A percentile compares a stretch with the other conserved stretches of the same genome.
Evolutionary conservation across 2,329 filamentous ascomycete genomes (phyloP).

Genomic region (Aspergillus brasiliensis): DNA sequence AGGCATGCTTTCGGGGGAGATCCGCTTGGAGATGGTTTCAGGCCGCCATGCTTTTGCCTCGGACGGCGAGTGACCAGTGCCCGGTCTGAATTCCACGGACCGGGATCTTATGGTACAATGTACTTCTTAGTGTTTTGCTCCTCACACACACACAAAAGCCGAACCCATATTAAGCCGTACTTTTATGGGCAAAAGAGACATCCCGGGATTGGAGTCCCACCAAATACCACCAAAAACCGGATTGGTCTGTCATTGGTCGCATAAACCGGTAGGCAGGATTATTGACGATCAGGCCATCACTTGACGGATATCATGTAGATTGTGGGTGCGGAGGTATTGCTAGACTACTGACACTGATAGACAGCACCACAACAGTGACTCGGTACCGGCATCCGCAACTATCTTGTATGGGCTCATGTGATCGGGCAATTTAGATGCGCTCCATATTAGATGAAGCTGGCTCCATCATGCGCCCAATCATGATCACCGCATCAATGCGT

Average conservation of each 20-base stretch:
- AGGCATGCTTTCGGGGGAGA: not conserved
- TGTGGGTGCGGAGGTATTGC: not conserved
- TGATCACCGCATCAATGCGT: not conserved
- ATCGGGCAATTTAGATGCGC: not conserved
- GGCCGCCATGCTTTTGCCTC: not conserved
- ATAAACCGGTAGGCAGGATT: not conserved
- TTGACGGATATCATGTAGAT: not conserved
- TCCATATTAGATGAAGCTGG: not conserved
- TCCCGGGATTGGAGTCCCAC: not conserved
- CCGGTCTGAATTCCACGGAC: not conserved
- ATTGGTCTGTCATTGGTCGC: not conserved
- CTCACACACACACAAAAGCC: not conserved
- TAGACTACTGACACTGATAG: not conserved
- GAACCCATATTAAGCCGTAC: not conserved
- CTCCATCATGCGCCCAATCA: not conserved
- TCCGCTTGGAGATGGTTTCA: not conserved
- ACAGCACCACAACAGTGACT: not conserved
- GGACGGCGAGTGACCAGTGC: conserved; percentile 2
- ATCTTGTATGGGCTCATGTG: not conserved
- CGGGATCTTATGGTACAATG: not conserved
- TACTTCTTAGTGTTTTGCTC: not conserved
- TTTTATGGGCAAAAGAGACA: not conserved
- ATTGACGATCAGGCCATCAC: conserved; percentile 1
- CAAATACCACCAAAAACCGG: not conserved
- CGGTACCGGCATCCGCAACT: not conserved